phyloP scores from a whole-genome alignment of 495 filamentous ascomycete species.

The Lepidopterella palustris region DNA sequence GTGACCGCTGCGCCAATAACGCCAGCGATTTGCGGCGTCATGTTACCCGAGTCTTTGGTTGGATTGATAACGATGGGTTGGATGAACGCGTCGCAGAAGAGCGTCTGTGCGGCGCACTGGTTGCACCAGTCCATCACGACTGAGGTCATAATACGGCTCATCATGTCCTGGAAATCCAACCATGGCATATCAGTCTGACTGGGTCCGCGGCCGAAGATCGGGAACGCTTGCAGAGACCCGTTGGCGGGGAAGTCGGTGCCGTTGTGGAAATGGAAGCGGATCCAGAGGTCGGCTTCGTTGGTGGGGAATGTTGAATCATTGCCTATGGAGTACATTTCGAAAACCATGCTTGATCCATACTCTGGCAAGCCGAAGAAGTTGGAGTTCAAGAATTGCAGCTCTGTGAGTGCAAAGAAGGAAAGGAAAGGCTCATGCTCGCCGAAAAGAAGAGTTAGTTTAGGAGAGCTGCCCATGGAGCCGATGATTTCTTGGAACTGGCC shows the following conservation, averaged over 20 bases:
- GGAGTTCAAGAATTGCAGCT: constrained; percentile 46
- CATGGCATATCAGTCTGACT: constrained; percentile 52
- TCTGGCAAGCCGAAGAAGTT: constrained; percentile 65
- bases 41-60: background rate
- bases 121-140: constrained; percentile 61
- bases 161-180: constrained; percentile 53
- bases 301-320: constrained; percentile 44
- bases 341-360: constrained; percentile 61
- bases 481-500: constrained; percentile 50
- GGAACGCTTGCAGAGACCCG: constrained; percentile 44
- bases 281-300: constrained; percentile 49
- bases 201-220: constrained; percentile 52
- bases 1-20: constrained; percentile 36
- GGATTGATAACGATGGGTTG: background rate
- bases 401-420: constrained; percentile 61
- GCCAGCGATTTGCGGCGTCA: constrained; percentile 31
- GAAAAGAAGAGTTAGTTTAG: constrained; percentile 45
- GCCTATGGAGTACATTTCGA: constrained; percentile 61
- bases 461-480: constrained; percentile 16
- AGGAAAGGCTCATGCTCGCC: constrained; percentile 64
- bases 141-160: constrained; percentile 53
- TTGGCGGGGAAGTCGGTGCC: constrained; percentile 42
- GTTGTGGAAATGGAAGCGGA: constrained; percentile 77
- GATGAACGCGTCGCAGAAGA: constrained; percentile 51
- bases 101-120: constrained; percentile 50